These are phyloP conservation scores for Ogataea naganishii DNA, from an alignment of 805 yeast genomes.

Conservation along the genomic window DNA sequence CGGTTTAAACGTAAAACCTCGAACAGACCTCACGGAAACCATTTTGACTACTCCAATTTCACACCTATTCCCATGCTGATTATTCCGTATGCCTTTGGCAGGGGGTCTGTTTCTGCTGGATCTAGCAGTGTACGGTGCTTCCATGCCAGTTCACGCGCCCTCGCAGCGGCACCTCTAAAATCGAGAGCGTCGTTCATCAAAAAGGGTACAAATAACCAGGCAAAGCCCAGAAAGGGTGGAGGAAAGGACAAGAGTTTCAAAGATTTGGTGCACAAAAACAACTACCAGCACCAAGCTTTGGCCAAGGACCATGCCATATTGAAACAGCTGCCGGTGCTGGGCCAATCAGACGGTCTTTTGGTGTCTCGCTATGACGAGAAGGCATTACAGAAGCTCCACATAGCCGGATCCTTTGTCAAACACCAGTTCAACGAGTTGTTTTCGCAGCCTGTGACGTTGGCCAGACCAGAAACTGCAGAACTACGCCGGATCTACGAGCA, in stretches of 20 bases:
- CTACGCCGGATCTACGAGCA: constrained; percentile 30
- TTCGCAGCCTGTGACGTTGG: constrained; percentile 47
- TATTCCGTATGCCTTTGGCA: too few relatives aligned
- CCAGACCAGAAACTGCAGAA: constrained; percentile 38
- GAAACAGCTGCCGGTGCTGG: constrained; percentile 11
- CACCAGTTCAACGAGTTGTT: constrained; percentile 64
- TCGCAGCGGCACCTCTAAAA: constrained; percentile 17
- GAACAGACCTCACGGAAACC: background rate
- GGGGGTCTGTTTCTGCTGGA: too few relatives aligned
- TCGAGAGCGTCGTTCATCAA: constrained; percentile 22
- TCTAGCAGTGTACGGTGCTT: constrained; percentile 3
- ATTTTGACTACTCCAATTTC: background rate
- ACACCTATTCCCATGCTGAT: background rate
- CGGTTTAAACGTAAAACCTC: background rate
- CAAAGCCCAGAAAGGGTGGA: constrained; percentile 22
- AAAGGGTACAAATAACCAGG: constrained; percentile 13
- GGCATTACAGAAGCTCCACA: constrained; percentile 34
- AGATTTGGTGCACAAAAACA: constrained; percentile 13
- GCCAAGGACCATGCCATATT: constrained; percentile 10
- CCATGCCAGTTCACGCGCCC: constrained; percentile 5
- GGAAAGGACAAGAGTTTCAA: constrained; percentile 23
- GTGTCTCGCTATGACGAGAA: constrained; percentile 32
- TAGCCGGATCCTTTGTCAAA: constrained; percentile 57
- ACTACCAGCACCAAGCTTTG: constrained; percentile 15
- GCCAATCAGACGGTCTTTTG: constrained; percentile 12